phyloP scores from a whole-genome alignment of 768 basidiomycete species.

The Rickenella mellea region DNA sequence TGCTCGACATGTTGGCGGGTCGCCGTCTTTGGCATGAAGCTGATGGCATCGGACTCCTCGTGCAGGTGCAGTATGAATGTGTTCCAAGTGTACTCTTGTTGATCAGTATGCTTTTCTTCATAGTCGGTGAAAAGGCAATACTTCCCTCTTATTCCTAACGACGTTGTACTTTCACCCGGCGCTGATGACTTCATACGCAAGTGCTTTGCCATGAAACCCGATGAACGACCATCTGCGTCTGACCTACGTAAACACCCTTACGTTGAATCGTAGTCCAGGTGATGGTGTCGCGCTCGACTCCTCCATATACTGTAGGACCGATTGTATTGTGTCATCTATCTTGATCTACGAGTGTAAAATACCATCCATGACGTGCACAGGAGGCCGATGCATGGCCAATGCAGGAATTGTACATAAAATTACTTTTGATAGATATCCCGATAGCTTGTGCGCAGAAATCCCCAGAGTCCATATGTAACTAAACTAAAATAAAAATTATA shows the following conservation, averaged over 20 bases:
- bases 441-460: too few relatives aligned
- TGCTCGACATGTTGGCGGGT: slow-evolving; percentile 99
- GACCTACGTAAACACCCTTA: slow-evolving; percentile 78
- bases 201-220: slow-evolving; percentile 90
- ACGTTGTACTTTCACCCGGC: slow-evolving; percentile 61
- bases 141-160: slow-evolving; percentile 86
- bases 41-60: slow-evolving; percentile 87
- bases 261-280: slow-evolving; percentile 59
- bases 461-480: too few relatives aligned
- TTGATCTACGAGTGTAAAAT: too few relatives aligned
- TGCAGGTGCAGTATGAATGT: slow-evolving; percentile 49
- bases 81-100: not conserved
- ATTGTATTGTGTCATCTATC: too few relatives aligned
- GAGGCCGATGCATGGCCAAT: too few relatives aligned
- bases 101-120: too few relatives aligned
- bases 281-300: too few relatives aligned
- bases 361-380: too few relatives aligned
- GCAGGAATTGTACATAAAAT: too few relatives aligned
- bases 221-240: slow-evolving; percentile 69
- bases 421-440: too few relatives aligned
- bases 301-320: too few relatives aligned
- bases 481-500: not conserved
- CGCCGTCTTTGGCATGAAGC: slow-evolving; percentile 89
- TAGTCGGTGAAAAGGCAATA: slow-evolving; percentile 80
- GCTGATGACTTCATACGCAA: slow-evolving; percentile 81